phyloP scores from a whole-genome alignment of 441 rosid genomes.

The California macrophylla region DNA sequence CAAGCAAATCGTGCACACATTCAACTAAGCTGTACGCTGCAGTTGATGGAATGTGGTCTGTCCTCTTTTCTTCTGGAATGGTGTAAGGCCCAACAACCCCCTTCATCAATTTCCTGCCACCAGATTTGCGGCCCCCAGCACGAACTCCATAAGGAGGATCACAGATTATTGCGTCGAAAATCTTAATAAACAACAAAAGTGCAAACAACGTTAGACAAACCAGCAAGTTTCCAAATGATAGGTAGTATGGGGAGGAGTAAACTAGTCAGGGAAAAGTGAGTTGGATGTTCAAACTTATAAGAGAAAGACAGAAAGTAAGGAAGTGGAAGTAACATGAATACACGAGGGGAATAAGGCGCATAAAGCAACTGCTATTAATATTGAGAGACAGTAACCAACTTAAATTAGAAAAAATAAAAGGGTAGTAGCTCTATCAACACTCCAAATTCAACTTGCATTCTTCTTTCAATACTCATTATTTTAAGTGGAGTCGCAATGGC shows the following conservation, averaged over 20 bases:
- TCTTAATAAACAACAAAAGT: constrained; percentile 28
- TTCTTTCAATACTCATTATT: background rate
- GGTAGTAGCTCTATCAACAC: background rate
- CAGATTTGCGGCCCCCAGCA: constrained; percentile 94
- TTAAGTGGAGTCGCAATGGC: background rate
- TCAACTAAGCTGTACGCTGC: constrained; percentile 76
- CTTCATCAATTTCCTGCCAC: constrained; percentile 81
- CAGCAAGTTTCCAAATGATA: background rate
- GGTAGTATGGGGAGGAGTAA: background rate
- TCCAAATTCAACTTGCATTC: background rate
- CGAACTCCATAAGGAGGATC: constrained; percentile 97
- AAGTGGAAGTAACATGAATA: background rate
- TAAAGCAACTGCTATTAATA: background rate
- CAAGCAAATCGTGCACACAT: constrained; percentile 82
- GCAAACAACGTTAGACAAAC: background rate
- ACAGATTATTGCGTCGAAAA: constrained; percentile 80
- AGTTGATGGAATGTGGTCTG: constrained; percentile 81
- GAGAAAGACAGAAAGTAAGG: background rate
- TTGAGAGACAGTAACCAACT: background rate
- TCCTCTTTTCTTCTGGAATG: constrained; percentile 81
- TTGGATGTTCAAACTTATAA: no score
- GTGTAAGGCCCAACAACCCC: constrained; percentile 75
- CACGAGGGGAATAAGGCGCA: background rate
- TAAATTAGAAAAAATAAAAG: background rate
- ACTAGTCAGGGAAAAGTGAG: no score